phyloP scores from a whole-genome alignment of 495 filamentous ascomycete species.

The Aspergillus sclerotiicarbonarius region DNA sequence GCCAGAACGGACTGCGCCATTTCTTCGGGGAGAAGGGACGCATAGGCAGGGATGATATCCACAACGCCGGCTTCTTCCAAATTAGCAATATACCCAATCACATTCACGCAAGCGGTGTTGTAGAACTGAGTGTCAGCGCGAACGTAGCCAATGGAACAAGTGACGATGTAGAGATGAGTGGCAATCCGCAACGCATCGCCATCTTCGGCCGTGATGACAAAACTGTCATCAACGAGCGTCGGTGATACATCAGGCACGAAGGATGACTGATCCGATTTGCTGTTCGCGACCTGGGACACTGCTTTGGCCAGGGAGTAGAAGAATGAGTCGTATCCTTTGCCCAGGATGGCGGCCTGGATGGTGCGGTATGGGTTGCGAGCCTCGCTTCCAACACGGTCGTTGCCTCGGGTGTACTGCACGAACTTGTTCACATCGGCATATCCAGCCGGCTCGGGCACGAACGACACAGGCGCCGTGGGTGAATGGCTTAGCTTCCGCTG shows the following conservation, averaged over 20 bases:
- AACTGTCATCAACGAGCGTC: constrained; percentile 32
- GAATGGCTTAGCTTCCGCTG: constrained; percentile 42
- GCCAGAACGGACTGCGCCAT: constrained; percentile 45
- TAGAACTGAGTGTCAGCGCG: constrained; percentile 32
- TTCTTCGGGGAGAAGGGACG: constrained; percentile 63
- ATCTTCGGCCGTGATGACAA: constrained; percentile 40
- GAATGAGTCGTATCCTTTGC: constrained; percentile 38
- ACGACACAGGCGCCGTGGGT: constrained; percentile 31
- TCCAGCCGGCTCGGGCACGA: constrained; percentile 38
- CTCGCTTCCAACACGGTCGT: constrained; percentile 37
- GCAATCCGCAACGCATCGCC: constrained; percentile 42
- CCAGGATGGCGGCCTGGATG: constrained; percentile 47
- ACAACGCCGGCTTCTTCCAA: constrained; percentile 66
- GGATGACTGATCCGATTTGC: constrained; percentile 17
- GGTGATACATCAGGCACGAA: constrained; percentile 35
- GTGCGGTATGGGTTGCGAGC: constrained; percentile 46
- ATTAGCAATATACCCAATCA: constrained; percentile 73
- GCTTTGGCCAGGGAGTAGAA: constrained; percentile 39
- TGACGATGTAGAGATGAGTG: constrained; percentile 51
- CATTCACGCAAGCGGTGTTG: constrained; percentile 45
- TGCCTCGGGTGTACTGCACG: constrained; percentile 35
- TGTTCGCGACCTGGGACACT: constrained; percentile 32
- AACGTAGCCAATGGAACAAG: constrained; percentile 36
- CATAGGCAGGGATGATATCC: constrained; percentile 82
- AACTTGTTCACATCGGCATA: constrained; percentile 42